Percentiles rank a stretch among this genome's conserved stretches.
These are phyloP conservation scores for Tetraselmis striata DNA, from an alignment of 139 green algal genomes.

Conservation along the genomic window DNA sequence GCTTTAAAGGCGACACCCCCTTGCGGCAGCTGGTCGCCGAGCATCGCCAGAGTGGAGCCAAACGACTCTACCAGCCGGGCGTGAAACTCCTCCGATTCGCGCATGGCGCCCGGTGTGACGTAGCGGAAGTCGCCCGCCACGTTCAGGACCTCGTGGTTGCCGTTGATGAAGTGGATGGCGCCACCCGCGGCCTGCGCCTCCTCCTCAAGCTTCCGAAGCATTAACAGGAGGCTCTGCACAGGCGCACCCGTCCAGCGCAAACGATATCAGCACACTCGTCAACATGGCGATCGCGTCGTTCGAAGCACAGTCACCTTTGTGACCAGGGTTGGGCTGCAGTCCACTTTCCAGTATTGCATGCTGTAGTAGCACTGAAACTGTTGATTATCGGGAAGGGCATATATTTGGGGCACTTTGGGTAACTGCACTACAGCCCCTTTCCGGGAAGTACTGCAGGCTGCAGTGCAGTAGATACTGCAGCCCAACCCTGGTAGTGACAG, in stretches of 20 bases:
- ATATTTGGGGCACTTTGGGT: too few relatives aligned
- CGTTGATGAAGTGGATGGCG: slow-evolving; percentile 14
- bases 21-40: not conserved
- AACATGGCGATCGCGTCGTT: too few relatives aligned
- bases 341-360: too few relatives aligned
- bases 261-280: too few relatives aligned
- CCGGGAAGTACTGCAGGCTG: too few relatives aligned
- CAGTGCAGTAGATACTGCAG: not conserved
- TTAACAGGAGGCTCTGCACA: slow-evolving; percentile 2
- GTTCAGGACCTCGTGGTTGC: slow-evolving; percentile 22
- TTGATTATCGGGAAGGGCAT: too few relatives aligned
- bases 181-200: slow-evolving; percentile 8
- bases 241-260: too few relatives aligned
- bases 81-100: not conserved
- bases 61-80: not conserved
- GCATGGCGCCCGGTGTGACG: slow-evolving; percentile 3
- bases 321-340: too few relatives aligned
- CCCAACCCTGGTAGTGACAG: too few relatives aligned
- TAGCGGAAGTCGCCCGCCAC: slow-evolving; percentile 15
- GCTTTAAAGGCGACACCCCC: not conserved
- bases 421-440: too few relatives aligned
- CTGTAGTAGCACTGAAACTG: too few relatives aligned
- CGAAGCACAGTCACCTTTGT: too few relatives aligned
- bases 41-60: not conserved
- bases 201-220: slow-evolving; percentile 3